Base-by-base conservation (phyloP, 306 rosid genomes). In the Acacia crassicarpa region DNA sequence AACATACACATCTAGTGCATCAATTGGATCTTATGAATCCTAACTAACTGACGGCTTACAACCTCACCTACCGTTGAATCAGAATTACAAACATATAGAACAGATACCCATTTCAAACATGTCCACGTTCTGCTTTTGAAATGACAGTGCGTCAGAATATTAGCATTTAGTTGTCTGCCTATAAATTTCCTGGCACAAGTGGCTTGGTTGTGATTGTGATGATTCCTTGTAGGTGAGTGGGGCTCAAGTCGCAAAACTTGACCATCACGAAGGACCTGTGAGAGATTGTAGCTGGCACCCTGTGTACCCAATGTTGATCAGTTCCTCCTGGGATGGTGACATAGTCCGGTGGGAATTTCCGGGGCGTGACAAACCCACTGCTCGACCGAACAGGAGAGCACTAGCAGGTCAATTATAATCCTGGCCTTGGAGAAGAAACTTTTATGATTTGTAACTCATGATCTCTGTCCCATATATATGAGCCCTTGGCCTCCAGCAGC, bases 251-350 rank as follows among this genome's bases (percentile, higher is more conserved):
- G 92, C 89, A 22, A 89, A 74, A 84, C 90, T 89, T 43, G 75
- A 86, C 40, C 87, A 89, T 85, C 92, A 89, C 15, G 83, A 75
- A 16, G 87, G 81, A 71, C 90, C 90, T 12, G 83, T 89, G 10
- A 66, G 92, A 81, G 92, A 89, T 66, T 89, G 90, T 77, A 89
- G 88, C 54, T 89, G 92, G 92, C 92, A 89, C 61, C 92, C 92
- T 0, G 15, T 23, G 46, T 85, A 86, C 83, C 92, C 92, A 12
- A 81, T 85, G 84, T 14, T 87, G 82, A 16, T 89, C 73, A 69
- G 81, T 78, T 89, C 92, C 1, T 80, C 89, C 4, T 89, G 92
- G 90, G 92, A 89, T 32, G 92, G 92, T 32, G 90, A 89, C 78
- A 76, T 89, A 70, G 87, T 81, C 44, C 81, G 82, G 43, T 89